These are phyloP conservation scores for Hamigera avellanea DNA, from an alignment of 495 filamentous ascomycete genomes.

Conservation along the genomic window DNA sequence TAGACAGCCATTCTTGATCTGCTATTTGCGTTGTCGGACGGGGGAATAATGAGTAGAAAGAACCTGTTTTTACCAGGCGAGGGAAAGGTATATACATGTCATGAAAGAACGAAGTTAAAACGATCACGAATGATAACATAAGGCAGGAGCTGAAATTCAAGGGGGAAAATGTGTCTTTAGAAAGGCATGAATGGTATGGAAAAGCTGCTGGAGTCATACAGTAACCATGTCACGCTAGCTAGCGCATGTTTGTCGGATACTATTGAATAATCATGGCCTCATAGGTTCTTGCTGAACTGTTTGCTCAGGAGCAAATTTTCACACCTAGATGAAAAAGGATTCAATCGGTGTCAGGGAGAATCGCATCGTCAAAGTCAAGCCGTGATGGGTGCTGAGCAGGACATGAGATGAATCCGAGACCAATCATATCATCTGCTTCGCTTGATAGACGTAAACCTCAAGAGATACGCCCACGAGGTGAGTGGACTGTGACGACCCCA, in stretches of 20 bases:
- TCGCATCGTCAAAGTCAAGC: too few relatives aligned
- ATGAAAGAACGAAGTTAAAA: slow-evolving; percentile 7
- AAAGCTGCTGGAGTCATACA: not conserved
- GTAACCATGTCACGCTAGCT: too few relatives aligned
- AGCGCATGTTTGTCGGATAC: too few relatives aligned
- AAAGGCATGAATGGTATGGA: not conserved
- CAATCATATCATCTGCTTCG: not conserved
- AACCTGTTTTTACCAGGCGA: slow-evolving; percentile 9
- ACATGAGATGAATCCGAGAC: too few relatives aligned
- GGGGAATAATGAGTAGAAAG: slow-evolving; percentile 13
- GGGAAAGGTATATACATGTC: slow-evolving; percentile 28
- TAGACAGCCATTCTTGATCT: slow-evolving; percentile 23
- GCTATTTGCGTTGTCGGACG: slow-evolving; percentile 16
- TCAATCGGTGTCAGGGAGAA: too few relatives aligned
- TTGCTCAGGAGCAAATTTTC: not conserved
- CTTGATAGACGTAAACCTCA: not conserved
- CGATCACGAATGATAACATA: slow-evolving; percentile 9
- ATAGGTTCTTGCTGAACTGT: not conserved
- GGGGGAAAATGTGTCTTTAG: too few relatives aligned
- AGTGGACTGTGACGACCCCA: too few relatives aligned
- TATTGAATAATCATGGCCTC: not conserved
- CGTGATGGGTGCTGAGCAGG: too few relatives aligned
- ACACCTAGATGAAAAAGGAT: too few relatives aligned
- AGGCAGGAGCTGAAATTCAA: not conserved
- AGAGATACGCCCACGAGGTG: not conserved